Conservation (phyloP, 2,329 filamentous ascomycete species). For the Gaeumannomyces sp. region DNA sequence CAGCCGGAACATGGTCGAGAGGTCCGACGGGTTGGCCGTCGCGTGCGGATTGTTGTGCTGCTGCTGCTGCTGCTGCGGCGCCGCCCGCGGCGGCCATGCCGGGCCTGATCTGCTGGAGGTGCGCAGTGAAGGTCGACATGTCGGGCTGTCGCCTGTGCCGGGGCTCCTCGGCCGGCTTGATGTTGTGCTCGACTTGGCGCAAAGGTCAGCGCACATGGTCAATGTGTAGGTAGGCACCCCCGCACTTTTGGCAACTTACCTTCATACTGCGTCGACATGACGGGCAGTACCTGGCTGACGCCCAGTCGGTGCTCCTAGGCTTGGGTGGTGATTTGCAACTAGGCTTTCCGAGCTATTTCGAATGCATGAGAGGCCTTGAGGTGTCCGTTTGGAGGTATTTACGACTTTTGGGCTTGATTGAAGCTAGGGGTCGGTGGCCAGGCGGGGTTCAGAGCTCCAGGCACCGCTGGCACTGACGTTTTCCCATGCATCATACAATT, state of each 20-base stretch:
- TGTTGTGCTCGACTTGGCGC: constrained; percentile 57
- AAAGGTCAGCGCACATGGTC: background rate
- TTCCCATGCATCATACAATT: background rate
- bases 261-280: constrained; percentile 54
- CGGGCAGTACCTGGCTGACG: constrained; percentile 12
- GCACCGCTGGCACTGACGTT: background rate
- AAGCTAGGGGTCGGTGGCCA: background rate
- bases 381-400: background rate
- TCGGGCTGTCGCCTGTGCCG: constrained; percentile 48
- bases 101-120: constrained; percentile 47
- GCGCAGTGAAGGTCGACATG: constrained; percentile 57
- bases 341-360: background rate
- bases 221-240: background rate
- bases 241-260: constrained; percentile 26
- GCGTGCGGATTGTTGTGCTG: constrained; percentile 45
- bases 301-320: too few relatives aligned
- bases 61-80: background rate
- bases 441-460: background rate
- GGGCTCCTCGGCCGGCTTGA: constrained; percentile 38
- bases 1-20: constrained; percentile 51
- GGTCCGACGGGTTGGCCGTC: constrained; percentile 54
- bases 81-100: constrained; percentile 23
- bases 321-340: too few relatives aligned
- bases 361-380: too few relatives aligned
- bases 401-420: background rate